Evolutionary conservation across 768 basidiomycete genomes (phyloP).

Genomic region (Hortiboletus flavorubellus): DNA sequence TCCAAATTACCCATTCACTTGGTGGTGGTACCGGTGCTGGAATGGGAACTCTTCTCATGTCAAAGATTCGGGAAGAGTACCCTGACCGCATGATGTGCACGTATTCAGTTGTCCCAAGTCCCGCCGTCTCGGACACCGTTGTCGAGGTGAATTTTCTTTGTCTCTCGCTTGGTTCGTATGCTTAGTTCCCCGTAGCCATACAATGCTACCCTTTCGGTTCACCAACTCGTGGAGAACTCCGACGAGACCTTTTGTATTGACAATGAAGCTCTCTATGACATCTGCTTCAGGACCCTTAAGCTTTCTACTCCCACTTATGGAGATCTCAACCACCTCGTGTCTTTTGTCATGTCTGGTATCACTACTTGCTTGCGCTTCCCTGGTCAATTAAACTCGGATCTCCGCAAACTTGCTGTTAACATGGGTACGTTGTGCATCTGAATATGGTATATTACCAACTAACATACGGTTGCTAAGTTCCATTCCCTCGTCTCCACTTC

Average conservation of each 20-base stretch:
- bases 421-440: slow-evolving; percentile 65
- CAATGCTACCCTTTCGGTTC: slow-evolving; percentile 97
- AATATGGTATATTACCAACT: neutral
- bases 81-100: slow-evolving; percentile 99
- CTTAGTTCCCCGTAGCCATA: slow-evolving; percentile 63
- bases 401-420: slow-evolving; percentile 98
- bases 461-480: slow-evolving; percentile 50
- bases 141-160: slow-evolving; percentile 62
- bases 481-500: slow-evolving; percentile 99
- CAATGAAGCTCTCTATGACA: slow-evolving; percentile 98
- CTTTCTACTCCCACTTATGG: slow-evolving; percentile 94
- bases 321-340: slow-evolving; percentile 97
- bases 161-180: neutral
- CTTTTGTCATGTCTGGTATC: slow-evolving; percentile 97
- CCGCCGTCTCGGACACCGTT: slow-evolving; percentile 98
- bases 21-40: slow-evolving; percentile 99
- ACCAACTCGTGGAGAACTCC: slow-evolving; percentile 99
- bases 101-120: slow-evolving; percentile 96
- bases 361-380: slow-evolving; percentile 99
- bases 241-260: slow-evolving; percentile 99
- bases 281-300: slow-evolving; percentile 98
- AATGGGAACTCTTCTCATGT: slow-evolving; percentile 99
- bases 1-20: slow-evolving; percentile 98
- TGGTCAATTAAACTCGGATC: slow-evolving; percentile 98
- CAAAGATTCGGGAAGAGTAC: slow-evolving; percentile 98